Percentiles rank a stretch among this genome's conserved stretches.
phyloP scores from a whole-genome alignment of 2,329 filamentous ascomycete species.

The Penicillium paneum region DNA sequence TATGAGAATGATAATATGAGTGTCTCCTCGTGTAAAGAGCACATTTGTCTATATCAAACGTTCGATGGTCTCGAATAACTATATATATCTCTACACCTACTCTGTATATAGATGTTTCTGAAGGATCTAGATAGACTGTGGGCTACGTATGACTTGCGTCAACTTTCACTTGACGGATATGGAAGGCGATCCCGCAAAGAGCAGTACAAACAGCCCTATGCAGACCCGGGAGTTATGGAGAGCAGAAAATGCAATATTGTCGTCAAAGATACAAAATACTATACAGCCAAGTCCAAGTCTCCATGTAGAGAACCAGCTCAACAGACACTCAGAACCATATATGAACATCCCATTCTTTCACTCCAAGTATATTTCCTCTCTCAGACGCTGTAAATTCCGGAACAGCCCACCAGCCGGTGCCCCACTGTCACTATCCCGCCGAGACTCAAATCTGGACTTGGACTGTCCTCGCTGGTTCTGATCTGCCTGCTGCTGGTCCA shows the following conservation, averaged over 20 bases:
- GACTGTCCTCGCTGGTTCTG: conserved; percentile 20
- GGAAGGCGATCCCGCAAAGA: no score
- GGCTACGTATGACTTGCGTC: no score
- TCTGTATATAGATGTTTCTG: no score
- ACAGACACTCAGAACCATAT: neutral
- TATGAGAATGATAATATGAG: neutral
- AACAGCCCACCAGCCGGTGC: conserved; percentile 51
- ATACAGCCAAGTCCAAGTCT: neutral
- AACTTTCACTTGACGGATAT: no score
- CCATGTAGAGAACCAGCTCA: conserved; percentile 5
- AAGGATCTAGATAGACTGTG: no score
- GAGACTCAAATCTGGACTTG: conserved; percentile 26
- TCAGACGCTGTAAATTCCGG: conserved; percentile 51
- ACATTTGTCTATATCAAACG: no score
- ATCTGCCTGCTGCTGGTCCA: conserved; percentile 40
- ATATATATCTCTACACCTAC: no score
- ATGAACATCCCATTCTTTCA: conserved; percentile 21
- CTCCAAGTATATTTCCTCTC: conserved; percentile 54
- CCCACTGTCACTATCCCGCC: conserved; percentile 31
- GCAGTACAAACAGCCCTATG: no score
- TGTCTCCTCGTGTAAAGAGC: neutral
- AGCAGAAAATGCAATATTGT: neutral
- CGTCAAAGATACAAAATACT: neutral
- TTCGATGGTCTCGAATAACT: no score
- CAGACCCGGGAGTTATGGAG: no score